A percentile compares a stretch with the other conserved stretches of the same genome.
Conservation (phyloP, 805 yeast species). For the Metschnikowia henanensis region DNA sequence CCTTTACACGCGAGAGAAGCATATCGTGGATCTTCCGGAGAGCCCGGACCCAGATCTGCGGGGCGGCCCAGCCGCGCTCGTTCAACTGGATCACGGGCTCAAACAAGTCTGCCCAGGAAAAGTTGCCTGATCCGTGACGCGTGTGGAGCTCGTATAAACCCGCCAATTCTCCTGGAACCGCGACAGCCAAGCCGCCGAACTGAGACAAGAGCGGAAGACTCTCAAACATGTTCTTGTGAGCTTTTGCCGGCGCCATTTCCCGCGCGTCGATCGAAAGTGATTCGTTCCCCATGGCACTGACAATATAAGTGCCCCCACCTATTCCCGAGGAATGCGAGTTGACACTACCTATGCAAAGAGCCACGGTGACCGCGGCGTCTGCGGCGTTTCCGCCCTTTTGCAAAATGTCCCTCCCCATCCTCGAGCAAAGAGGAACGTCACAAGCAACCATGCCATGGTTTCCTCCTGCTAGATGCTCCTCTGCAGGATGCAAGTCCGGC, state of each 20-base stretch:
- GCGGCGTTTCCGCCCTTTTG: slow-evolving; percentile 76
- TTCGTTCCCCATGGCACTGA: slow-evolving; percentile 32
- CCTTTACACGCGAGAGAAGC: slow-evolving; percentile 29
- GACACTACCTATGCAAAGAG: slow-evolving; percentile 82
- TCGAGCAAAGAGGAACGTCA: slow-evolving; percentile 64
- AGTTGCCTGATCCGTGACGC: slow-evolving; percentile 66
- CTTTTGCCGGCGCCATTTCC: slow-evolving; percentile 75
- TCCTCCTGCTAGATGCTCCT: slow-evolving; percentile 40
- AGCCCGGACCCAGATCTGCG: slow-evolving; percentile 30
- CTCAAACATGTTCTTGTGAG: slow-evolving; percentile 66
- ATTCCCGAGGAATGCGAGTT: slow-evolving; percentile 86
- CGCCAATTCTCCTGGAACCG: slow-evolving; percentile 86
- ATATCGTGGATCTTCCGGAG: slow-evolving; percentile 29
- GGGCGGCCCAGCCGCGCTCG: slow-evolving; percentile 47
- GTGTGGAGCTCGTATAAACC: slow-evolving; percentile 69
- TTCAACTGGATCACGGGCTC: slow-evolving; percentile 73
- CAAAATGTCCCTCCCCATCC: slow-evolving; percentile 60
- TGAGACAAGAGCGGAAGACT: slow-evolving; percentile 50
- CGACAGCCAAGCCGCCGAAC: slow-evolving; percentile 87
- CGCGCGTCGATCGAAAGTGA: slow-evolving; percentile 78
- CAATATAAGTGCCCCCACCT: slow-evolving; percentile 89
- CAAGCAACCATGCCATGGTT: slow-evolving; percentile 62
- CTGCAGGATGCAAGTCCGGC: slow-evolving; percentile 47
- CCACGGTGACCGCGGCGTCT: slow-evolving; percentile 88
- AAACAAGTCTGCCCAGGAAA: slow-evolving; percentile 71